A percentile compares a stretch with the other conserved stretches of the same genome.
These are phyloP conservation scores for Lepidium africanum DNA, from an alignment of 345 rosid species.

Conservation along the genomic window DNA sequence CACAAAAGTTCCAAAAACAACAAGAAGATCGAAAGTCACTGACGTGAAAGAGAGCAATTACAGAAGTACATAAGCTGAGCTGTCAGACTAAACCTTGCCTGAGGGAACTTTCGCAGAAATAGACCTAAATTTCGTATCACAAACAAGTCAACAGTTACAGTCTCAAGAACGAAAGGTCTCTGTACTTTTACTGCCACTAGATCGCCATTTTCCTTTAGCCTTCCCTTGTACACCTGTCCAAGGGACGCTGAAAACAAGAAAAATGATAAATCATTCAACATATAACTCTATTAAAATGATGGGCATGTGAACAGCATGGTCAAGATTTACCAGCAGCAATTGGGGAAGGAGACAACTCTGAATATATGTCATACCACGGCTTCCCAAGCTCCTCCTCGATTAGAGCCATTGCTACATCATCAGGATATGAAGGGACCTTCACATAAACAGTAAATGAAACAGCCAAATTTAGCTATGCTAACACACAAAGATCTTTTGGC, in stretches of 20 bases:
- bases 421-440: conserved; percentile 99
- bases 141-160: conserved; percentile 85
- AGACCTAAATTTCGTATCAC: conserved; percentile 80
- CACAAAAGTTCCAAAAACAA: background rate
- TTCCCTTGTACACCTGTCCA: conserved; percentile 94
- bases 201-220: conserved; percentile 84
- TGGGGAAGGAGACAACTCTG: conserved; percentile 91
- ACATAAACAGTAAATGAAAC: conserved; percentile 30
- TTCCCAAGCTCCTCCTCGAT: conserved; percentile 88
- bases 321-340: conserved; percentile 75
- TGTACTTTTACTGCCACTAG: conserved; percentile 93
- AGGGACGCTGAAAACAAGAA: conserved; percentile 63
- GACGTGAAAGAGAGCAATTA: background rate
- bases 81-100: conserved; percentile 41
- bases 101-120: conserved; percentile 82
- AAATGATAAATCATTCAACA: background rate
- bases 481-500: background rate
- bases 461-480: background rate
- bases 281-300: background rate
- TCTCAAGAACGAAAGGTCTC: conserved; percentile 95
- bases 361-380: conserved; percentile 80
- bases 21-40: background rate
- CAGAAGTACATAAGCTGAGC: conserved; percentile 18
- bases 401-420: conserved; percentile 95
- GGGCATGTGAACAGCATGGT: background rate